These are phyloP conservation scores for Amphirosellinia nigrospora DNA, from an alignment of 495 filamentous ascomycete genomes.

Conservation along the genomic window DNA sequence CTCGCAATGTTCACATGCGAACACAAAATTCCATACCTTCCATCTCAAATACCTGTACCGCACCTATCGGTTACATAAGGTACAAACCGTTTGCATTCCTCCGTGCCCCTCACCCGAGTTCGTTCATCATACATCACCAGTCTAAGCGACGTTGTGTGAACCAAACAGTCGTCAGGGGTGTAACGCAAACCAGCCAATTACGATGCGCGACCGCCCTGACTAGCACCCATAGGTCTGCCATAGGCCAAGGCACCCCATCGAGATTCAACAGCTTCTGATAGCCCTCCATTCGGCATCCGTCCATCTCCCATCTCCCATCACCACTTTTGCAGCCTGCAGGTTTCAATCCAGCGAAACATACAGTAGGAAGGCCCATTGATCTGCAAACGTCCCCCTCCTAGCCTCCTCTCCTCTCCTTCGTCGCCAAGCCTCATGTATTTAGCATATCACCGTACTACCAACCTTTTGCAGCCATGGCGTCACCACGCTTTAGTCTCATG, in stretches of 20 bases:
- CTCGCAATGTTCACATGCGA: neutral
- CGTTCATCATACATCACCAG: slow-evolving; percentile 16
- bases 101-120: neutral
- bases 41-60: neutral
- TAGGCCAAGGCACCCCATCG: neutral
- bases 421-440: neutral
- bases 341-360: neutral
- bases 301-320: slow-evolving; percentile 12
- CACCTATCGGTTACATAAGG: no score
- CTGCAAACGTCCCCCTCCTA: slow-evolving; percentile 5
- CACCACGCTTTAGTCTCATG: slow-evolving; percentile 12
- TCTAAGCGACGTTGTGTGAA: neutral
- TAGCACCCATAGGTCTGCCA: neutral
- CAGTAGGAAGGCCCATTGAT: neutral
- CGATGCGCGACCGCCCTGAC: slow-evolving; percentile 5
- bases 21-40: no score
- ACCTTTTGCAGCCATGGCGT: slow-evolving; percentile 21
- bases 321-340: slow-evolving; percentile 2
- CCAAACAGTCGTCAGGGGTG: slow-evolving; percentile 1
- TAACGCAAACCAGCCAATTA: neutral
- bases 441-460: neutral
- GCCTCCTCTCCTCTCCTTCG: neutral
- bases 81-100: neutral
- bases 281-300: neutral
- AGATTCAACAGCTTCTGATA: neutral